Evolutionary conservation across 768 basidiomycete species (phyloP), one percentile per base, ranked within the genome.

Genomic region (Calocera cornea): DNA sequence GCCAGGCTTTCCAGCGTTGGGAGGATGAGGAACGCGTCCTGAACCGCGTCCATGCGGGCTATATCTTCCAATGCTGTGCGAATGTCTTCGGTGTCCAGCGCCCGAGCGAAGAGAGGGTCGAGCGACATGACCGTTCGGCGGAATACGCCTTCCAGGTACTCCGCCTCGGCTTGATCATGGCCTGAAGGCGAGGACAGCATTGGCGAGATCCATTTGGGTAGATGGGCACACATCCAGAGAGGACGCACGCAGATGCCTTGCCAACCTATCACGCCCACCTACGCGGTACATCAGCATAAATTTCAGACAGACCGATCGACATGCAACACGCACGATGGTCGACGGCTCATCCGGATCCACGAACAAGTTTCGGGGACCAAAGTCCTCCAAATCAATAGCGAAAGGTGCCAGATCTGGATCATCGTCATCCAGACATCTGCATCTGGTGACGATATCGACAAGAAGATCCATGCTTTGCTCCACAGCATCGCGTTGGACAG

Each of bases 1-100:
- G 76, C 64, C 77, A 77, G 74, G 72, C 76, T 77, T 69, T 78
- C 73, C 31, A 77, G 72, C 14, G 77, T 75, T 10, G 77, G 76
- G 27, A 77, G 67, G 8, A 78, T 65, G 16, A 78, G 70, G 69
- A 77, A 78, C 33, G 75, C 76, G 54, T 78, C 76, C 11, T 69
- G 71, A 68, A 77, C 74, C 1, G 77, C 74, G 65, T 78, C 73
- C 70, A 76, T 77, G 24, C 73, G 71, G 0, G 74, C 74, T 16
- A 77, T 70, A 41, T 78, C 76, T 64, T 77, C 73, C 24, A 78
- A 72, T 11, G 75, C 70, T n/a, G 70, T 70, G 29, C 77, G 72
- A 5, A 75, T 73, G 44, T 74, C 74, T 41, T 76, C 66, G 22
- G 71, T 60, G 41, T 77, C 73, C 12, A 77, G 60, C 0, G 72